A percentile compares a stretch with the other conserved stretches of the same genome.
These are phyloP conservation scores for Penicillium sp. DNA, from an alignment of 2,329 filamentous ascomycete species.

Conservation along the genomic window DNA sequence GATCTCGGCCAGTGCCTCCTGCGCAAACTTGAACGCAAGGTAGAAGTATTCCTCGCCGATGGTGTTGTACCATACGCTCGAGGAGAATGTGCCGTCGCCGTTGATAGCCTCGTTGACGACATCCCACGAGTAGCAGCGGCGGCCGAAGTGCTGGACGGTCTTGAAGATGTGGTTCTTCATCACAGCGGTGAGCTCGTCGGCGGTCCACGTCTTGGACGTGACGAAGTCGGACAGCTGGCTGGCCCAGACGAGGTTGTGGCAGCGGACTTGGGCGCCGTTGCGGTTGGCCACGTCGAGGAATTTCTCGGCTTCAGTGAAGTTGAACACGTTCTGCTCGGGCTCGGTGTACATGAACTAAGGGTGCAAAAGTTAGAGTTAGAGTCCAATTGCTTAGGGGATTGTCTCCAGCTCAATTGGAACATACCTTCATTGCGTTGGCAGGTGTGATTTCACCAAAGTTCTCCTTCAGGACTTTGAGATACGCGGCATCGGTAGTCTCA, in stretches of 20 bases:
- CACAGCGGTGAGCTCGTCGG: slow-evolving; percentile 55
- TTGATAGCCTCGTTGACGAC: slow-evolving; percentile 41
- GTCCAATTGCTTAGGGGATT: not conserved
- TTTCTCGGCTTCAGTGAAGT: slow-evolving; percentile 57
- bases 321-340: slow-evolving; percentile 57
- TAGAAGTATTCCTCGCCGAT: slow-evolving; percentile 45
- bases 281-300: slow-evolving; percentile 39
- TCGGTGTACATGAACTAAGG: slow-evolving; percentile 61
- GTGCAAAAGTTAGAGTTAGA: not conserved
- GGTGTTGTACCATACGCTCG: slow-evolving; percentile 42
- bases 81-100: slow-evolving; percentile 44
- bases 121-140: slow-evolving; percentile 34
- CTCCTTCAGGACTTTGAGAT: slow-evolving; percentile 55
- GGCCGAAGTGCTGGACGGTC: slow-evolving; percentile 28
- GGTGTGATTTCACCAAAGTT: slow-evolving; percentile 67
- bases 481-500: slow-evolving; percentile 54
- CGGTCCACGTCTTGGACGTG: slow-evolving; percentile 54
- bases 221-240: slow-evolving; percentile 51
- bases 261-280: slow-evolving; percentile 54
- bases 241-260: slow-evolving; percentile 59
- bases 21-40: slow-evolving; percentile 45
- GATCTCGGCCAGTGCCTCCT: slow-evolving; percentile 38
- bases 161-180: slow-evolving; percentile 47
- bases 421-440: slow-evolving; percentile 58
- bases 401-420: not conserved